Evolutionary conservation across 2,329 filamentous ascomycete species (phyloP).

Genomic region (Aspergillus pseudoterreus): DNA sequence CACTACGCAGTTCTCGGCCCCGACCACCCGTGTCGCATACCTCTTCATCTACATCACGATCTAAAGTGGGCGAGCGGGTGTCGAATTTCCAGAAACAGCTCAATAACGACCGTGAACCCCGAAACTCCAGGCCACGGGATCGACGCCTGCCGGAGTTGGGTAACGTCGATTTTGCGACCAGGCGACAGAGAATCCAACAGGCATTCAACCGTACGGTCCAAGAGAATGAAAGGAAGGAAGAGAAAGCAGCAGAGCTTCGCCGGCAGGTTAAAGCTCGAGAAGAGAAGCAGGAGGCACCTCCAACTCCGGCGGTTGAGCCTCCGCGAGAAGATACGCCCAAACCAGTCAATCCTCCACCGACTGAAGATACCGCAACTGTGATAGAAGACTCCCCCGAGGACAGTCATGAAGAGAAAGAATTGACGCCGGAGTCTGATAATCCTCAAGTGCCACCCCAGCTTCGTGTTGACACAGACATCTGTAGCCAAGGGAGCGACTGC

Average conservation of each 20-base stretch:
- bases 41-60: constrained; percentile 66
- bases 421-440: constrained; percentile 2
- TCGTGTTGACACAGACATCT: constrained; percentile 23
- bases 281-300: constrained; percentile 47
- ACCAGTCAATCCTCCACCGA: constrained; percentile 3
- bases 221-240: constrained; percentile 60
- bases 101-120: constrained; percentile 28
- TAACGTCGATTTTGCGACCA: constrained; percentile 79
- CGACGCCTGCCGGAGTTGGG: constrained; percentile 59
- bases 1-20: constrained; percentile 76
- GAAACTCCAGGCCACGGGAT: constrained; percentile 32
- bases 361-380: constrained; percentile 21
- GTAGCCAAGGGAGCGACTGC: constrained; percentile 6
- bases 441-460: constrained; percentile 19
- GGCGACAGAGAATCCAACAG: constrained; percentile 75
- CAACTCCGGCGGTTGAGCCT: constrained; percentile 19
- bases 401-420: constrained; percentile 12
- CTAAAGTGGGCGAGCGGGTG: constrained; percentile 60
- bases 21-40: constrained; percentile 72
- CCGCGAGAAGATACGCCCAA: constrained; percentile 11
- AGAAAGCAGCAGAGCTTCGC: constrained; percentile 51
- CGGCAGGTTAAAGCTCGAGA: constrained; percentile 38
- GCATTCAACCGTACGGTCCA: constrained; percentile 82
- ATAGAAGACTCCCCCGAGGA: constrained; percentile 16
- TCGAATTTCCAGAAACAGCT: constrained; percentile 38